These are phyloP conservation scores for Elaphomyces granulatus DNA, from an alignment of 495 filamentous ascomycete genomes.

Conservation along the genomic window DNA sequence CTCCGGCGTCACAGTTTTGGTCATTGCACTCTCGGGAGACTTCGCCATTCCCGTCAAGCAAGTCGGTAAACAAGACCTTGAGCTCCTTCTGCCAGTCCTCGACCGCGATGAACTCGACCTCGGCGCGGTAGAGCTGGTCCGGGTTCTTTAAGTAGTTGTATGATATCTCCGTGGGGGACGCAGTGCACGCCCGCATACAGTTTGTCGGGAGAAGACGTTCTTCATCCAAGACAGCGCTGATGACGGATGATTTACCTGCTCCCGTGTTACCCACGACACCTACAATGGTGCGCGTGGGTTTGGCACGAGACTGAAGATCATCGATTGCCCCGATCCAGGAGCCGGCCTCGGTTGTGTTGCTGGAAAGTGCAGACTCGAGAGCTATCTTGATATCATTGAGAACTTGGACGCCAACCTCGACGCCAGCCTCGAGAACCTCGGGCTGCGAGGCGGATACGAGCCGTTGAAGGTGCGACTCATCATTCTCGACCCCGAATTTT, in stretches of 20 bases:
- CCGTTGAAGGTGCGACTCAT: too few relatives aligned
- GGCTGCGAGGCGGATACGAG: too few relatives aligned
- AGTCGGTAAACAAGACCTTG: constrained; percentile 30
- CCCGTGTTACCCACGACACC: constrained; percentile 46
- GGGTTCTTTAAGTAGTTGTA: constrained; percentile 38
- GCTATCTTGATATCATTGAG: constrained; percentile 2
- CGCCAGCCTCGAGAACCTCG: constrained; percentile 2
- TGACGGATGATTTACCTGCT: constrained; percentile 44
- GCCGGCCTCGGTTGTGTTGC: background rate
- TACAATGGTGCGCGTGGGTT: constrained; percentile 30
- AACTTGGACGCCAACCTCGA: constrained; percentile 1
- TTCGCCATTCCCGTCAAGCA: constrained; percentile 32
- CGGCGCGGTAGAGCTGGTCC: constrained; percentile 50
- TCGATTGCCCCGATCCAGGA: constrained; percentile 2
- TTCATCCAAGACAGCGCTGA: constrained; percentile 45
- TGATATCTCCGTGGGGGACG: constrained; percentile 50
- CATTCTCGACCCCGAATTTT: too few relatives aligned
- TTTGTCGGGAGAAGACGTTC: constrained; percentile 38
- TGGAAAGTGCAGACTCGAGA: background rate
- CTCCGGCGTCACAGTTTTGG: constrained; percentile 35
- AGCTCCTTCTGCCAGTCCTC: constrained; percentile 47
- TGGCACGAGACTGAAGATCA: constrained; percentile 18
- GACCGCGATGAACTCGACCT: constrained; percentile 44
- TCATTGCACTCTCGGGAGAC: constrained; percentile 30
- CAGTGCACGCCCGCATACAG: constrained; percentile 52